A percentile compares a stretch with the other conserved stretches of the same genome.
phyloP scores from a whole-genome alignment of 257 asterid species.

The Nicotiana otophora region DNA sequence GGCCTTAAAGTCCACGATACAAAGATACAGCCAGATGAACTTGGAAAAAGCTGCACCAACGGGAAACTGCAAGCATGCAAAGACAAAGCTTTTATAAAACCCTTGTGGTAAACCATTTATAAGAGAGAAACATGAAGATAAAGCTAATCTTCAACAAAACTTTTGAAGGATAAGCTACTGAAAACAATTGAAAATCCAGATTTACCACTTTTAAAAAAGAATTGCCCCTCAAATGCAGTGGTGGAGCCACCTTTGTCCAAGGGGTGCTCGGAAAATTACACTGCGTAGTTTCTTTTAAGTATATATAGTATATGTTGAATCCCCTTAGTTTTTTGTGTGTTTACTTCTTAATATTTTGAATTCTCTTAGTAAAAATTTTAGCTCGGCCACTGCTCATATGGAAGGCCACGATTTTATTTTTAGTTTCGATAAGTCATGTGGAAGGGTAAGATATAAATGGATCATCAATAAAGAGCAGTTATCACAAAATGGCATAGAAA shows the following conservation, averaged over 20 bases:
- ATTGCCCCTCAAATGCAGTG: neutral
- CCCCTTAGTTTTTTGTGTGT: no score
- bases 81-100: neutral
- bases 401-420: no score
- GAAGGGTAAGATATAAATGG: neutral
- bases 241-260: no score
- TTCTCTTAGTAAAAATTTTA: no score
- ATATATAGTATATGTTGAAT: no score
- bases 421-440: neutral
- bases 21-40: neutral
- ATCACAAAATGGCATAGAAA: neutral
- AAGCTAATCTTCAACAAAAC: neutral
- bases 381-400: no score
- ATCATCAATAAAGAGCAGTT: neutral
- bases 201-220: neutral
- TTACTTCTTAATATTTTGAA: no score
- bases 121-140: neutral
- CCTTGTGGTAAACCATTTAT: neutral
- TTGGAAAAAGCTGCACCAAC: constrained; percentile 15
- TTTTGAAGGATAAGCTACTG: neutral
- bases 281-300: no score
- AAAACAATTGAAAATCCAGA: neutral
- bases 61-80: neutral
- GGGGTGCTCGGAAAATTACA: no score
- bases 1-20: neutral